Conservation (phyloP, 306 rosid species). For the Crataegus laevigata region DNA sequence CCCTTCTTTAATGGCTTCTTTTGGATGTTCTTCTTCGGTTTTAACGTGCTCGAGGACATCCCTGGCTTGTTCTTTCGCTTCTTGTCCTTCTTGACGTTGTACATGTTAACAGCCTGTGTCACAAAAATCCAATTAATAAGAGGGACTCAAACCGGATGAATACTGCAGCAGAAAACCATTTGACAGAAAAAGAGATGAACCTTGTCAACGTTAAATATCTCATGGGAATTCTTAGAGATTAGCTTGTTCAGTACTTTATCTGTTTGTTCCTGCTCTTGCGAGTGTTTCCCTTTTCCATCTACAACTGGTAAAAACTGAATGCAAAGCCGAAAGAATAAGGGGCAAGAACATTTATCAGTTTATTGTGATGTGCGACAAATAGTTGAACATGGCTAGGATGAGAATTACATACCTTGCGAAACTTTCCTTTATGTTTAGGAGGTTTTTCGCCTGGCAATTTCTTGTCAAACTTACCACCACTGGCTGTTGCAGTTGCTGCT, state of each 20-base stretch:
- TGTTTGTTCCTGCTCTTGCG: constrained; percentile 71
- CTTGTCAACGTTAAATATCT: constrained; percentile 74
- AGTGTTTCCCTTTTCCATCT: constrained; percentile 54
- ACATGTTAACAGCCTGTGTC: constrained; percentile 65
- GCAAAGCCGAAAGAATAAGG: constrained; percentile 1
- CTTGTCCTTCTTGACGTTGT: constrained; percentile 72
- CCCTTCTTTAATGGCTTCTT: constrained; percentile 48
- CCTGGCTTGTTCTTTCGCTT: constrained; percentile 31
- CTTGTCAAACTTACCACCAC: constrained; percentile 96
- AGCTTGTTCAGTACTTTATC: constrained; percentile 80
- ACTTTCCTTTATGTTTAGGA: constrained; percentile 68
- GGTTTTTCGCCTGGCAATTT: constrained; percentile 81
- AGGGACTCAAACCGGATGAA: background rate
- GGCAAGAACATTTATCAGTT: constrained; percentile 5
- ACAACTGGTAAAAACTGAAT: constrained; percentile 82
- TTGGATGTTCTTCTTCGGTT: constrained; percentile 44
- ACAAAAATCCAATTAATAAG: background rate
- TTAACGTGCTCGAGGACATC: constrained; percentile 55
- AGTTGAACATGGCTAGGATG: background rate
- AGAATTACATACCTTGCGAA: constrained; percentile 59
- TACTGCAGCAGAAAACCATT: background rate
- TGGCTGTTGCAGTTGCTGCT: constrained; percentile 87
- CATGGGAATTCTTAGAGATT: constrained; percentile 73
- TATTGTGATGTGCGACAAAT: background rate
- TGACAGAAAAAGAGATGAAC: constrained; percentile 14